Base-by-base conservation (phyloP, 1,139 yeast species). In the Candida mesenterica region DNA sequence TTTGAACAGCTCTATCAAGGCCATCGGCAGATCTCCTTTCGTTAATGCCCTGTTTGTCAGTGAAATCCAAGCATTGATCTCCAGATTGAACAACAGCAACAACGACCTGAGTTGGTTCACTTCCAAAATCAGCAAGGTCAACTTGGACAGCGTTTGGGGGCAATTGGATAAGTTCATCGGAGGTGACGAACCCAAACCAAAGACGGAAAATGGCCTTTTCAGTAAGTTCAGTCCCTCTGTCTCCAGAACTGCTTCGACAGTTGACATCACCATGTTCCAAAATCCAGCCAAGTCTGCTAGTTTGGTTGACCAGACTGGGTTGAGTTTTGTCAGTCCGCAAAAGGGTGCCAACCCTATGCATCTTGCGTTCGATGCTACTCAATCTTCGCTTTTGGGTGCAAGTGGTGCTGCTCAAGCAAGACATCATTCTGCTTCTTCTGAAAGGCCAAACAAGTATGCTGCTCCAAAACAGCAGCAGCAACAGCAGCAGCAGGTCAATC, bases 161-260 rank as follows among this genome's bases (percentile, higher is more conserved):
- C 89, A 84, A 35, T 67, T 89, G 42, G 95, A 88, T 55, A 88
- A 88, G 57, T 87, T 90, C 55, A 92, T 92, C 44, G 87, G 96
- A 3, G 98, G 97, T 9, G 96, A 87, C 36, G 90, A 81, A 31
- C 61, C 62, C 6, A 62, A 59, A 30, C 47, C 55, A 2, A 61
- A 62, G 6, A 62, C 60, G 24, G 76, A 75, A 19, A 72, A 64
- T 26, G 84, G 84, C 5, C 79, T 82, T 0, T 86, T 86, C 61
- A 83, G 87, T 39, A 82, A 81, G 44, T 83, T 82, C 53, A 79
- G 84, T 36, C 87, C 89, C 1, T 68, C 77, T 7, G 67, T 79
- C 7, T 77, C 83, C 5, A 59, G 84, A 45, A 70, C 60, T 16
- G 65, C 77, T 0, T 78, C 84, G 0, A 65, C 65, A 5, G 45